Conservation (phyloP, 352 stramenopile species). For the Globisporangium nagaii region DNA sequence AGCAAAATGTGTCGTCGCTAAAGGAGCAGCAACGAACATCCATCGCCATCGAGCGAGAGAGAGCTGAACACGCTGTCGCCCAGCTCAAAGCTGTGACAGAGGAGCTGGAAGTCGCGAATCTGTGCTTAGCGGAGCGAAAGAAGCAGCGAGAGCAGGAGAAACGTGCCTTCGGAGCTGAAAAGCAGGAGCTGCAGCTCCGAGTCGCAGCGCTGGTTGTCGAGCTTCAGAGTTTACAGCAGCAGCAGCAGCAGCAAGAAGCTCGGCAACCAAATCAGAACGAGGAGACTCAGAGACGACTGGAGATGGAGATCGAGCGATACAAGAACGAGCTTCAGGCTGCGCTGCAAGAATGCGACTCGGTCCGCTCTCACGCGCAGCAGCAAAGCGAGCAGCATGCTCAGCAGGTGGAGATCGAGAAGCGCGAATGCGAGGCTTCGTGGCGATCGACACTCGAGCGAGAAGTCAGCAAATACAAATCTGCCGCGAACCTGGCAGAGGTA, state of each 20-base stretch:
- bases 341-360: neutral
- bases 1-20: conserved; percentile 29
- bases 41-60: conserved; percentile 37
- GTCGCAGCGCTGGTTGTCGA: conserved; percentile 14
- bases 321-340: neutral
- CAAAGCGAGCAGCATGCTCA: neutral
- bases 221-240: neutral
- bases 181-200: conserved; percentile 17
- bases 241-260: conserved; percentile 1
- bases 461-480: neutral
- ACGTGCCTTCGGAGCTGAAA: conserved; percentile 16
- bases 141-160: conserved; percentile 44
- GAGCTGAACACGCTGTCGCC: conserved; percentile 28
- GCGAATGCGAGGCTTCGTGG: neutral
- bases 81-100: conserved; percentile 32
- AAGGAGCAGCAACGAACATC: conserved; percentile 32
- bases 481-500: conserved; percentile 10
- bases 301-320: neutral
- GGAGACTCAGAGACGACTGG: neutral
- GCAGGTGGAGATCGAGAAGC: neutral
- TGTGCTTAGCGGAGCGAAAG: conserved; percentile 68
- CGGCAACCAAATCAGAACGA: neutral
- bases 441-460: neutral
- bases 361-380: neutral
- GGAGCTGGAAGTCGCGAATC: conserved; percentile 64